A percentile compares a stretch with the other conserved stretches of the same genome.
Conservation (phyloP, 2,329 filamentous ascomycete species). For the Metarhizium humberi region DNA sequence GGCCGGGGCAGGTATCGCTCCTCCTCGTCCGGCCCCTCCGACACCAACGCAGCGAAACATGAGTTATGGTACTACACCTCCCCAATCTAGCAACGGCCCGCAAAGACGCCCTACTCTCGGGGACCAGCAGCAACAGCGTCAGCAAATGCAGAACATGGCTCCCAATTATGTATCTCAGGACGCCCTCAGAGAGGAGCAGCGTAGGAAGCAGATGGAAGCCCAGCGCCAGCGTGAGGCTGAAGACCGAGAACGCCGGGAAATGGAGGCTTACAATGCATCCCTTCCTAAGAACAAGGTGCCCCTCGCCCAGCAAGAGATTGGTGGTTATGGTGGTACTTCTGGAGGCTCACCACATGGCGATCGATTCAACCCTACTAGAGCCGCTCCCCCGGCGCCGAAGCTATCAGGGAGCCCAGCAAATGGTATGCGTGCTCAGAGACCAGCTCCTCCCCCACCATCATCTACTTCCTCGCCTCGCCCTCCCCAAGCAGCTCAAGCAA, state of each 20-base stretch:
- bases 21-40: constrained; percentile 55
- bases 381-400: constrained; percentile 73
- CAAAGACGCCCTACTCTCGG: constrained; percentile 38
- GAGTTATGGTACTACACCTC: constrained; percentile 29
- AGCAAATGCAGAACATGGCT: constrained; percentile 49
- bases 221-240: constrained; percentile 48
- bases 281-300: constrained; percentile 74
- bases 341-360: constrained; percentile 36
- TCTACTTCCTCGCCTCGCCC: constrained; percentile 33
- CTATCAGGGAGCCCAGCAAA: constrained; percentile 43
- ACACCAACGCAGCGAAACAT: constrained; percentile 30
- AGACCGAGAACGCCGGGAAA: constrained; percentile 63
- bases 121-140: constrained; percentile 36
- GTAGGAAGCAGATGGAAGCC: constrained; percentile 52
- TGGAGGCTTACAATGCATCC: constrained; percentile 83
- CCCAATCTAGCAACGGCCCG: constrained; percentile 25
- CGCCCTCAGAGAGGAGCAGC: constrained; percentile 44
- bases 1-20: constrained; percentile 50
- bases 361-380: constrained; percentile 78
- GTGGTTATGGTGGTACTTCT: constrained; percentile 50
- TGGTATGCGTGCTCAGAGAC: constrained; percentile 61
- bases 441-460: constrained; percentile 63
- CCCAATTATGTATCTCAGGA: constrained; percentile 44
- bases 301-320: constrained; percentile 82
- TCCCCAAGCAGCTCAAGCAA: constrained; percentile 39